A percentile compares a stretch with the other conserved stretches of the same genome.
Conservation (phyloP, 805 yeast species). For the Scheffersomyces stipitis region DNA sequence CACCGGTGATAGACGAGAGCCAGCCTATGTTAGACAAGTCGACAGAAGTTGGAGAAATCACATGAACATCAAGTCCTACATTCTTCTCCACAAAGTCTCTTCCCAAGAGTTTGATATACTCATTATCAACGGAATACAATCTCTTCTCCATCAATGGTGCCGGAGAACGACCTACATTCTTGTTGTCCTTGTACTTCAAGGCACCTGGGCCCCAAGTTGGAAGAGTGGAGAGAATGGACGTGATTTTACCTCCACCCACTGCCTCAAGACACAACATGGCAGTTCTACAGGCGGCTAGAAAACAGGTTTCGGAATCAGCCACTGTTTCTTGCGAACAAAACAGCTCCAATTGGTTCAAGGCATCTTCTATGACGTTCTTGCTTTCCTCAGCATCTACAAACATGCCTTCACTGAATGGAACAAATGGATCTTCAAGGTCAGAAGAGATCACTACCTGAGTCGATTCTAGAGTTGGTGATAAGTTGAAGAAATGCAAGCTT, state of each 20-base stretch:
- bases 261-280: slow-evolving; percentile 61
- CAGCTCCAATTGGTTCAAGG: slow-evolving; percentile 61
- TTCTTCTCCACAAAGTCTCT: slow-evolving; percentile 54
- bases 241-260: slow-evolving; percentile 83
- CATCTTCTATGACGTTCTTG: slow-evolving; percentile 59
- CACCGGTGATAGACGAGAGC: slow-evolving; percentile 71
- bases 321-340: slow-evolving; percentile 33
- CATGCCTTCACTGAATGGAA: slow-evolving; percentile 77
- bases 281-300: slow-evolving; percentile 74
- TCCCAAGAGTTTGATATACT: slow-evolving; percentile 60
- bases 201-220: slow-evolving; percentile 85
- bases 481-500: slow-evolving; percentile 68
- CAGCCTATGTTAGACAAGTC: slow-evolving; percentile 75
- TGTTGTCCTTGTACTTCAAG: slow-evolving; percentile 45
- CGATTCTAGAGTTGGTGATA: slow-evolving; percentile 54
- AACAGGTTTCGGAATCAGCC: slow-evolving; percentile 63
- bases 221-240: slow-evolving; percentile 61
- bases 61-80: slow-evolving; percentile 76
- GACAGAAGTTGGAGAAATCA: slow-evolving; percentile 60
- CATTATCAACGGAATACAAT: slow-evolving; percentile 57
- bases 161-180: slow-evolving; percentile 39
- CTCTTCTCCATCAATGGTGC: slow-evolving; percentile 47
- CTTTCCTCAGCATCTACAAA: slow-evolving; percentile 79
- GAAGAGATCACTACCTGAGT: slow-evolving; percentile 60
- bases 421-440: slow-evolving; percentile 74